Percentiles rank a stretch among this genome's conserved stretches.
Conservation (phyloP, 129 eudicot species). For the Erigeron canadensis region DNA sequence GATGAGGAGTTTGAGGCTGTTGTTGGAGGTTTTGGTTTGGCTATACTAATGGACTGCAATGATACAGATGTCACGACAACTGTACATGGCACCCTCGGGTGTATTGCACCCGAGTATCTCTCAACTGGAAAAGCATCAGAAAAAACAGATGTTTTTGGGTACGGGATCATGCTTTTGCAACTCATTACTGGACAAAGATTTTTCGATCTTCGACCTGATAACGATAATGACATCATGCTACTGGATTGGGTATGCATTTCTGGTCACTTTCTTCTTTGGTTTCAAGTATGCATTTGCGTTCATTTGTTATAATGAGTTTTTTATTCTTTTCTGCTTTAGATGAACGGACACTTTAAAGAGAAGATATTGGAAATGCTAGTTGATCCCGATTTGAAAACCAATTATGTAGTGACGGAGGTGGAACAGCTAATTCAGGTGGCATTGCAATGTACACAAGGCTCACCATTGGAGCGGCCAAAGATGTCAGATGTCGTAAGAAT, state of each 20-base stretch:
- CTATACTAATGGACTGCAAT: constrained; percentile 73
- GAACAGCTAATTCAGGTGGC: constrained; percentile 82
- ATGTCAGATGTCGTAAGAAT: constrained; percentile 83
- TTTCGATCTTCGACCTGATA: constrained; percentile 76
- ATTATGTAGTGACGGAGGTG: constrained; percentile 59
- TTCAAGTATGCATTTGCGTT: no score
- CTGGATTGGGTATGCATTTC: constrained; percentile 66
- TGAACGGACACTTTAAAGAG: constrained; percentile 43
- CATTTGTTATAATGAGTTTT: no score
- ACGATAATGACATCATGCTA: constrained; percentile 78
- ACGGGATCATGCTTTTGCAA: constrained; percentile 88
- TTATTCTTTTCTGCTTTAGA: constrained; percentile 28
- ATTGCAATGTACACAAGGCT: constrained; percentile 69
- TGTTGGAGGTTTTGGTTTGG: constrained; percentile 83
- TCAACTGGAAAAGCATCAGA: constrained; percentile 84
- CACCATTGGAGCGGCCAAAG: constrained; percentile 72
- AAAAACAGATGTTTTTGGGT: constrained; percentile 84
- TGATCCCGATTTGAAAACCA: background rate
- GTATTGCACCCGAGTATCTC: constrained; percentile 81
- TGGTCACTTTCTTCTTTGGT: no score
- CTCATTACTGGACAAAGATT: constrained; percentile 80
- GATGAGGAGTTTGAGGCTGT: constrained; percentile 92
- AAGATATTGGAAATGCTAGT: no score
- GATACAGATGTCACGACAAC: constrained; percentile 85
- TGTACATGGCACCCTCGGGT: constrained; percentile 82